These are phyloP conservation scores for Limonomyces culmigenus DNA, from an alignment of 1,284 basidiomycete genomes.

Conservation along the genomic window DNA sequence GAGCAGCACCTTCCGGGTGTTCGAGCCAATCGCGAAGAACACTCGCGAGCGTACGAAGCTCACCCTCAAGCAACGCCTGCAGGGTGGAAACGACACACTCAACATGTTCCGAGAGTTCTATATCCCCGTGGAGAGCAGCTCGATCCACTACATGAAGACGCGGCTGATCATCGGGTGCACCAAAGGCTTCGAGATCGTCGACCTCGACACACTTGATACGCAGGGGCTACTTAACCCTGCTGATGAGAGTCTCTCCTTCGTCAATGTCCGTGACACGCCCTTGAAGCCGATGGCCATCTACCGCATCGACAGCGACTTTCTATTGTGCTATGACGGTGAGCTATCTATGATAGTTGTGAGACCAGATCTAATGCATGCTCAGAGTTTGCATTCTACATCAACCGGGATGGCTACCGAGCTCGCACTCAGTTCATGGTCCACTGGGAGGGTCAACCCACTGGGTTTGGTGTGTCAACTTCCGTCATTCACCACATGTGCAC, in stretches of 20 bases:
- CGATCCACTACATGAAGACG: slow-evolving; percentile 95
- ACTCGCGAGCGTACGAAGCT: slow-evolving; percentile 74
- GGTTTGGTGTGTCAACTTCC: slow-evolving; percentile 60
- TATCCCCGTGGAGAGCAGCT: slow-evolving; percentile 93
- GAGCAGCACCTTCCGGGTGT: slow-evolving; percentile 93
- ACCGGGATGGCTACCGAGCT: slow-evolving; percentile 89
- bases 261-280: slow-evolving; percentile 71
- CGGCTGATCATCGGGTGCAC: slow-evolving; percentile 96
- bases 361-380: slow-evolving; percentile 5
- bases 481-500: neutral
- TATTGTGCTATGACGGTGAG: slow-evolving; percentile 94
- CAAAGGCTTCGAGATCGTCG: slow-evolving; percentile 98
- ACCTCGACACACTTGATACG: slow-evolving; percentile 93
- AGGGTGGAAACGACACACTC: slow-evolving; percentile 89
- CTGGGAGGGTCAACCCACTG: slow-evolving; percentile 92
- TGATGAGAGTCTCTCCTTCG: slow-evolving; percentile 87
- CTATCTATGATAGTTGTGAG: slow-evolving; percentile 5
- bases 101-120: slow-evolving; percentile 97
- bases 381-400: slow-evolving; percentile 99
- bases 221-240: slow-evolving; percentile 91
- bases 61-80: slow-evolving; percentile 86
- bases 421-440: slow-evolving; percentile 86
- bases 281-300: slow-evolving; percentile 94
- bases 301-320: slow-evolving; percentile 90
- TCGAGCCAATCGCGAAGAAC: slow-evolving; percentile 83